A percentile compares a stretch with the other conserved stretches of the same genome.
Evolutionary conservation across 768 basidiomycete species (phyloP).

Genomic region (Tricholoma bakamatsutake): DNA sequence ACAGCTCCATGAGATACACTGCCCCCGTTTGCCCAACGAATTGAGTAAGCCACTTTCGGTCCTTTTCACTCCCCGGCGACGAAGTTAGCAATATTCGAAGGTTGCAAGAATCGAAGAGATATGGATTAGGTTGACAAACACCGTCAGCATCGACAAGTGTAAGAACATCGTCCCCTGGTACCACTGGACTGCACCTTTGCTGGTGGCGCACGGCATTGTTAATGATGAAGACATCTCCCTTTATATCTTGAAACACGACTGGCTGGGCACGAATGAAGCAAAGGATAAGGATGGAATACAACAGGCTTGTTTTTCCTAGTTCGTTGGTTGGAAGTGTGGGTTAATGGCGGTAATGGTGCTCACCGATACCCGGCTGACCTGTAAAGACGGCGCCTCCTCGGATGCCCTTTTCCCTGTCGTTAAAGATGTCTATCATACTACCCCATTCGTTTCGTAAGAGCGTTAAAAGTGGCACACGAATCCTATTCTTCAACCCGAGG

Average conservation of each 20-base stretch:
- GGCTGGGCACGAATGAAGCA: background rate
- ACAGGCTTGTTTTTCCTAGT: background rate
- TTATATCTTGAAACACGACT: background rate
- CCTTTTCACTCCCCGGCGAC: background rate
- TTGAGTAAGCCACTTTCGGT: background rate
- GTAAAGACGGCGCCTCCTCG: background rate
- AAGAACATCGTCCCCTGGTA: background rate
- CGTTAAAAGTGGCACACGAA: background rate
- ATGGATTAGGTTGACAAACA: background rate
- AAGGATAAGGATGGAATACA: background rate
- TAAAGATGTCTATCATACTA: background rate
- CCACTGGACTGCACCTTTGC: too few relatives aligned
- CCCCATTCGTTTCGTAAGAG: background rate
- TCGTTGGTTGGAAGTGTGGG: background rate
- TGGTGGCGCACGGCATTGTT: background rate
- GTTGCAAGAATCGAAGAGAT: too few relatives aligned
- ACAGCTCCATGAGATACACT: background rate
- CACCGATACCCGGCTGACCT: background rate
- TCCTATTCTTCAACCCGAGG: background rate
- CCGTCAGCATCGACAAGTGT: background rate
- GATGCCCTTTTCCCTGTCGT: background rate
- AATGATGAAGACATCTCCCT: background rate
- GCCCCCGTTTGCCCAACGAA: background rate
- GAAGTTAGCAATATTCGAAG: background rate
- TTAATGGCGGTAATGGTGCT: background rate